Base-by-base conservation (phyloP, 2,329 filamentous ascomycete species). In the Ophiostoma quercus region DNA sequence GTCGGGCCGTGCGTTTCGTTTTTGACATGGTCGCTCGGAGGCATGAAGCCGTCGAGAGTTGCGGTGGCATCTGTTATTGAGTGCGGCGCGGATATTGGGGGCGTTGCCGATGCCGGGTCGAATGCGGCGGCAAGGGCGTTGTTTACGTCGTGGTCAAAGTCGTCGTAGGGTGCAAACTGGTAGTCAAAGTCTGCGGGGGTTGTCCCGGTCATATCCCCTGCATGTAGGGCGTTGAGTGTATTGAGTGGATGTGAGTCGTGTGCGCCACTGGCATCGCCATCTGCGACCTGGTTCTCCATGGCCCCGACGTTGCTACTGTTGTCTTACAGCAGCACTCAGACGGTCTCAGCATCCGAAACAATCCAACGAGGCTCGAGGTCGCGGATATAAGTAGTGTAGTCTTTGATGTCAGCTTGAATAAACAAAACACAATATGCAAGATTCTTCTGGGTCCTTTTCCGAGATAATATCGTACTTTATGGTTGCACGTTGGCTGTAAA, bases 301-400 rank as follows among this genome's bases (percentile, higher is more conserved):
- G 63, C 41, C 29, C 47, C n/a, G 70, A 76, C 74, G 41, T 14
- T 63, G 37, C n/a, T 43, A 66, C 76, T 72, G 69, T 78, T 77
- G 71, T 75, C 72, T 66, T 76, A 76, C 72, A 74, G 74, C 39
- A 77, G 74, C 70, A 76, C 74, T 63, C 72, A 71, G 71, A 78
- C 77, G 47, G 77, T 69, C 69, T 78, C 76, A 73, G 74, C 76
- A 68, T 74, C 76, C 67, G 75, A 72, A 57, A 76, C 67, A 6
- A 32, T 67, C 63, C 1, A 70, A 29, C 77, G 77, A 77, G 72
- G 76, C 77, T 73, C 77, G 73, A 78, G 76, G 69, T 79, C 77
- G 47, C 76, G 73, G n/a, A 14, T 25, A 29, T 22, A 25, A 29
- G 11, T 57, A 54, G 3, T 22, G 11, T 57, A 34, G 34, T 25